Conservation (phyloP, 2,329 filamentous ascomycete genomes). For the Colletotrichum coccodes region DNA sequence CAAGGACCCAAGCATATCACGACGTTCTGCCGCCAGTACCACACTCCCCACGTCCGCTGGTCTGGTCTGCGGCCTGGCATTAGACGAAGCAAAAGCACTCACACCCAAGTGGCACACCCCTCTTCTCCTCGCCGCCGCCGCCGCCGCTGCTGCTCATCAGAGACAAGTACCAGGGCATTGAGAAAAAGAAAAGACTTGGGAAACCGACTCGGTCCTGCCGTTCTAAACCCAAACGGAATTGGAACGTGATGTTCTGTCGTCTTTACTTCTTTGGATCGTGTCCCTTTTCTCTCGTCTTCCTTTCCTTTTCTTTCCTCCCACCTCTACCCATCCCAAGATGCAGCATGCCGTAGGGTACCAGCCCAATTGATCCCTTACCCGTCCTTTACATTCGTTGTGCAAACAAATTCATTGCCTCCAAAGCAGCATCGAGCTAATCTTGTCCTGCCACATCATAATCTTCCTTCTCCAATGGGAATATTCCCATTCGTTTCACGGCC, state of each 20-base stretch:
- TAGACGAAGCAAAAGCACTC: slow-evolving; percentile 33
- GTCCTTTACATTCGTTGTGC: slow-evolving; percentile 25
- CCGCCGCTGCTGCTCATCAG: slow-evolving; percentile 29
- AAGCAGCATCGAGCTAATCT: slow-evolving; percentile 32
- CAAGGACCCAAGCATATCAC: slow-evolving; percentile 32
- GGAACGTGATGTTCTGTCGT: slow-evolving; percentile 31
- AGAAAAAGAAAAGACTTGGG: slow-evolving; percentile 34
- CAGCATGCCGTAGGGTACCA: slow-evolving; percentile 35
- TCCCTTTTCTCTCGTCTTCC: slow-evolving; percentile 30
- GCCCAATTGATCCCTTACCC: slow-evolving; percentile 33
- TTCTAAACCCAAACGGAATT: slow-evolving; percentile 32
- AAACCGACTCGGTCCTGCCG: slow-evolving; percentile 29
- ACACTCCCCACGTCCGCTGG: slow-evolving; percentile 30
- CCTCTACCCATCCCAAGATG: slow-evolving; percentile 33
- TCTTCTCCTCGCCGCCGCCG: slow-evolving; percentile 17
- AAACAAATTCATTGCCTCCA: slow-evolving; percentile 26
- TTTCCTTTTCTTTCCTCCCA: slow-evolving; percentile 24
- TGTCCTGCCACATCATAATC: slow-evolving; percentile 32
- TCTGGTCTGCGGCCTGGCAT: slow-evolving; percentile 28
- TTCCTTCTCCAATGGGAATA: slow-evolving; percentile 31
- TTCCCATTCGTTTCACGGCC: slow-evolving; percentile 26
- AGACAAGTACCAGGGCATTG: slow-evolving; percentile 35
- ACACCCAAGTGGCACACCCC: slow-evolving; percentile 35
- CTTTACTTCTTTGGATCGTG: slow-evolving; percentile 34
- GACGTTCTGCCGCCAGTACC: slow-evolving; percentile 29